Evolutionary conservation across 2,329 filamentous ascomycete species (phyloP).

Genomic region (Bimuria novae-zelandiae): DNA sequence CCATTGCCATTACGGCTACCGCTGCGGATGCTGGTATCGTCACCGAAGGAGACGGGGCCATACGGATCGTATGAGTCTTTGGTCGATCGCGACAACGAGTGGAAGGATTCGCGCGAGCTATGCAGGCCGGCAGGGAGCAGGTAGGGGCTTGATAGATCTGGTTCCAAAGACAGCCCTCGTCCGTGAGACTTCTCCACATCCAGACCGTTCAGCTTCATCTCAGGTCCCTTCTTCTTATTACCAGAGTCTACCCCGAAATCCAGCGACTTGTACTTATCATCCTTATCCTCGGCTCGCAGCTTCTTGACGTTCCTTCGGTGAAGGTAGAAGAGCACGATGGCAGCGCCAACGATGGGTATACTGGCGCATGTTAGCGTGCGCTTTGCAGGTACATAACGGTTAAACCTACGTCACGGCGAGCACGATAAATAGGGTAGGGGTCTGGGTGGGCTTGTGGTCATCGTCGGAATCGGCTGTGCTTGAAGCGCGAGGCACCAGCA

Average conservation of each 20-base stretch:
- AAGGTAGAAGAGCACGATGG: constrained; percentile 72
- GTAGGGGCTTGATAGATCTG: constrained; percentile 83
- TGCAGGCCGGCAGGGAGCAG: constrained; percentile 85
- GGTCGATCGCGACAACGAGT: constrained; percentile 79
- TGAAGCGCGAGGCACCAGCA: constrained; percentile 33
- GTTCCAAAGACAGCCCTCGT: constrained; percentile 62
- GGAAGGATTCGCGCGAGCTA: constrained; percentile 80
- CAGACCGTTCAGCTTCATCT: constrained; percentile 61
- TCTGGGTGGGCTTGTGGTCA: constrained; percentile 41
- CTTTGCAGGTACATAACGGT: neutral
- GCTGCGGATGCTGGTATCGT: constrained; percentile 45
- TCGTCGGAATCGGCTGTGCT: constrained; percentile 41
- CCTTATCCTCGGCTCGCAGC: constrained; percentile 74
- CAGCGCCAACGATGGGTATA: constrained; percentile 72
- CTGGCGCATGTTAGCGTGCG: constrained; percentile 55
- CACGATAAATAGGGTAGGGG: constrained; percentile 39
- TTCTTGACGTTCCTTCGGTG: constrained; percentile 78
- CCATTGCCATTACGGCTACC: constrained; percentile 45
- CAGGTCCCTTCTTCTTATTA: constrained; percentile 49
- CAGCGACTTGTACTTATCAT: constrained; percentile 86
- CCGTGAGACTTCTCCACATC: constrained; percentile 50
- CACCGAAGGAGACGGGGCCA: constrained; percentile 65
- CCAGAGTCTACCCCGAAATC: constrained; percentile 82
- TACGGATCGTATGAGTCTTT: constrained; percentile 83
- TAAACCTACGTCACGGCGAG: constrained; percentile 40